Conservation (phyloP, 2,329 filamentous ascomycete genomes). For the Dactylellina leptospora region DNA sequence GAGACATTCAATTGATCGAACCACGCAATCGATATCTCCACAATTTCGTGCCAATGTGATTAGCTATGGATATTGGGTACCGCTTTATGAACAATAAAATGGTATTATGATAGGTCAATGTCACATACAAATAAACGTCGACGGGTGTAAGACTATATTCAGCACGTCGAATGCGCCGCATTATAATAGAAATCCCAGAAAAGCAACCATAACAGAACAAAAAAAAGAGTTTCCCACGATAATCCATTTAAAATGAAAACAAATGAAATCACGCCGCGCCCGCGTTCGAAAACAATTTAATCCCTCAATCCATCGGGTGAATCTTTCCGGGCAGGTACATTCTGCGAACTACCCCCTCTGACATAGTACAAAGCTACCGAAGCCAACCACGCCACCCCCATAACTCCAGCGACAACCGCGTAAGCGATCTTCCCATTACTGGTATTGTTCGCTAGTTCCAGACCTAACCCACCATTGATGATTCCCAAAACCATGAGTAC, state of each 20-base stretch:
- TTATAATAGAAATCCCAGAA: no score
- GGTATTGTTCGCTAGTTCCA: slow-evolving; percentile 64
- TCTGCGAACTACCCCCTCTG: slow-evolving; percentile 14
- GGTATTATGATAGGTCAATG: no score
- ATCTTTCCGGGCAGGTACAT: neutral
- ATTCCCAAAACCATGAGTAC: slow-evolving; percentile 69
- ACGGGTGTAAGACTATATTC: no score
- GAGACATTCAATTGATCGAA: neutral
- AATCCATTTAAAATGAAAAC: no score
- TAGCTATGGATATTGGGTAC: no score
- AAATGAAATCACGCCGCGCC: no score
- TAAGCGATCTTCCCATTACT: slow-evolving; percentile 66
- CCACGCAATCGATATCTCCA: neutral
- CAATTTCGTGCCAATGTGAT: no score
- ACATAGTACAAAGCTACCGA: slow-evolving; percentile 32
- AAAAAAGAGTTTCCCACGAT: no score
- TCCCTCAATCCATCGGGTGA: slow-evolving; percentile 2
- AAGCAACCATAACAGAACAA: no score
- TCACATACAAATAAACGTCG: no score
- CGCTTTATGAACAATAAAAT: no score
- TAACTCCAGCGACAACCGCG: slow-evolving; percentile 66
- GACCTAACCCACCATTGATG: slow-evolving; percentile 71
- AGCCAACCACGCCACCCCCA: slow-evolving; percentile 58
- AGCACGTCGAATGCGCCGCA: no score
- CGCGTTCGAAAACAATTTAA: slow-evolving; percentile 1